Conservation (phyloP, 2,329 filamentous ascomycete genomes). For the Fusarium setosum region DNA sequence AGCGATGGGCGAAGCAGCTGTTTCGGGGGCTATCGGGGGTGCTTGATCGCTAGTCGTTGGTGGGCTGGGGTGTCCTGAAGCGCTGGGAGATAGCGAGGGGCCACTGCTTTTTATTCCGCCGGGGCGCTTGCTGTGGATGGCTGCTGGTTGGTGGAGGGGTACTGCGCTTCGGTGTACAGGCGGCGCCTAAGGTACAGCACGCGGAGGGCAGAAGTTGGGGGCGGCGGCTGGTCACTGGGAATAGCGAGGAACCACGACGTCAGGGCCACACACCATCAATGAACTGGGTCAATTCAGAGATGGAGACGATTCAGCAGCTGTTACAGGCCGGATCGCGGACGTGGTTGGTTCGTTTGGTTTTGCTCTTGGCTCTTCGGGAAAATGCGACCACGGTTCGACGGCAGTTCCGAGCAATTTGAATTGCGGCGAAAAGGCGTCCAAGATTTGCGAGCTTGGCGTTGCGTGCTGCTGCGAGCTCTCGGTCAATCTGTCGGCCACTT, state of each 20-base stretch:
- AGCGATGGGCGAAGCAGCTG: constrained; percentile 12
- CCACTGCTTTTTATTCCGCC: constrained; percentile 27
- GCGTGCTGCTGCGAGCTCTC: constrained; percentile 11
- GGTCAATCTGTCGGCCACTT: constrained; percentile 11
- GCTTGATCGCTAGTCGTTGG: not conserved
- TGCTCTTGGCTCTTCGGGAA: constrained; percentile 15
- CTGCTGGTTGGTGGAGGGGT: constrained; percentile 27
- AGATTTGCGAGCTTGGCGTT: constrained; percentile 23
- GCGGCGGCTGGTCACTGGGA: constrained; percentile 37
- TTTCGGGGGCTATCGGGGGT: constrained; percentile 17
- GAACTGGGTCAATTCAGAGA: constrained; percentile 24
- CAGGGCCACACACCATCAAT: constrained; percentile 42
- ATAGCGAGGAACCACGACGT: constrained; percentile 38
- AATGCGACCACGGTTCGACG: constrained; percentile 30
- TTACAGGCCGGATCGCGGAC: constrained; percentile 20
- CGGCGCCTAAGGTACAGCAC: constrained; percentile 33
- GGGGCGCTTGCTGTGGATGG: constrained; percentile 23
- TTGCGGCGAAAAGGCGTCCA: constrained; percentile 21
- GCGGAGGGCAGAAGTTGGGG: constrained; percentile 19
- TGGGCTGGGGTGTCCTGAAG: not conserved
- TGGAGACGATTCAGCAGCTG: constrained; percentile 31
- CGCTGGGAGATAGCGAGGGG: constrained; percentile 15
- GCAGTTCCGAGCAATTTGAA: constrained; percentile 30
- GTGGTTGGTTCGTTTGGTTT: constrained; percentile 34
- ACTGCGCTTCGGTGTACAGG: constrained; percentile 40